A percentile compares a stretch with the other conserved stretches of the same genome.
phyloP scores from a whole-genome alignment of 1,139 yeast species.

The Diutina sp. region DNA sequence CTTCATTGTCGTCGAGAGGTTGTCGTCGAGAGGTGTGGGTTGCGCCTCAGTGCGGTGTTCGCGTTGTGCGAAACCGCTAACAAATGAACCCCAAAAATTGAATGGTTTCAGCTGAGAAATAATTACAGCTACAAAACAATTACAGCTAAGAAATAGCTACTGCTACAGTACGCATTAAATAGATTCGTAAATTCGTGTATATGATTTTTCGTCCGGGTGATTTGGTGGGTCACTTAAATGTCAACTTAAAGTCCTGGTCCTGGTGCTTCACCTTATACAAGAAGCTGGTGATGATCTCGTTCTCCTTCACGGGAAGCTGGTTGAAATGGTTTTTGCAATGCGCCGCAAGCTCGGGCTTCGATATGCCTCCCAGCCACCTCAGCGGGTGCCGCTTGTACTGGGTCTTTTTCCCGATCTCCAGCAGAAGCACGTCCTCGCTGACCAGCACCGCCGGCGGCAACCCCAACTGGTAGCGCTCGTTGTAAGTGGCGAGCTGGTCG shows the following conservation, averaged over 20 bases:
- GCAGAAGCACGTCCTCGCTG: conserved; percentile 47
- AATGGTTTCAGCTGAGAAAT: too few species aligned
- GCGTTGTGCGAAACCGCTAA: neutral
- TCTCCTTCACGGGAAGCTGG: conserved; percentile 53
- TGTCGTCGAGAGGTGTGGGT: neutral
- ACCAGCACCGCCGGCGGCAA: conserved; percentile 41
- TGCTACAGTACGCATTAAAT: neutral
- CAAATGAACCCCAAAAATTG: too few species aligned
- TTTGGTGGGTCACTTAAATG: conserved; percentile 3
- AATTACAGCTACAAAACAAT: too few species aligned
- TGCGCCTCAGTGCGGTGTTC: neutral
- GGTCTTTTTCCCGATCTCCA: conserved; percentile 57
- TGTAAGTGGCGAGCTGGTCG: conserved; percentile 44
- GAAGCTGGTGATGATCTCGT: conserved; percentile 68
- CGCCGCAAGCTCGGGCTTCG: conserved; percentile 43
- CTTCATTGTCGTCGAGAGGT: conserved; percentile 10
- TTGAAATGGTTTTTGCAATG: conserved; percentile 51
- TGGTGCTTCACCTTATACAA: conserved; percentile 64
- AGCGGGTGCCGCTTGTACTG: conserved; percentile 18
- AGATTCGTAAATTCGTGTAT: neutral
- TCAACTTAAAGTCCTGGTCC: conserved; percentile 32
- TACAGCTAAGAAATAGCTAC: neutral
- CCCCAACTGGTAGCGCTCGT: conserved; percentile 33
- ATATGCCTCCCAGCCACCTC: conserved; percentile 16
- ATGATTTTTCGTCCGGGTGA: neutral